phyloP scores from a whole-genome alignment of 2,329 filamentous ascomycete genomes.

The Colletotrichum lentis region DNA sequence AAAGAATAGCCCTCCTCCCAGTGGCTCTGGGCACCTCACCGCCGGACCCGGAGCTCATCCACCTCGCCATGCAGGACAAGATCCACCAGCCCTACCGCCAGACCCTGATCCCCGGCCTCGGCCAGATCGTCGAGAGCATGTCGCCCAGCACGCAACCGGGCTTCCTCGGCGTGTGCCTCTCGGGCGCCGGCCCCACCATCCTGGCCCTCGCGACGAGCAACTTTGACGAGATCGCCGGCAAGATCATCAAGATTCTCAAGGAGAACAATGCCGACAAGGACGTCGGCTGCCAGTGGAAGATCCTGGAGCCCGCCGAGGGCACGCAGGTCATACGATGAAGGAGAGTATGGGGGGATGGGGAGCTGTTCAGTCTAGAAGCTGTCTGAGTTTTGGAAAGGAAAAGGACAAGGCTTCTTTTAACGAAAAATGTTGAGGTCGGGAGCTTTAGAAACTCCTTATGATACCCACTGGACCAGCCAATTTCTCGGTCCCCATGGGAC shows the following conservation, averaged over 20 bases:
- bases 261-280: constrained; percentile 63
- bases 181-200: constrained; percentile 93
- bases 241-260: constrained; percentile 78
- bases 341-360: no score
- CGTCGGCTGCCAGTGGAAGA: constrained; percentile 84
- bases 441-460: constrained; percentile 6
- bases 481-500: neutral
- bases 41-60: constrained; percentile 91
- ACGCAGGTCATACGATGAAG: constrained; percentile 52
- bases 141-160: constrained; percentile 87
- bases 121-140: constrained; percentile 89
- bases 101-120: constrained; percentile 87
- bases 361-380: no score
- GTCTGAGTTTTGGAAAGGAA: neutral
- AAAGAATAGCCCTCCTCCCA: constrained; percentile 89
- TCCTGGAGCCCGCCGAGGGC: constrained; percentile 87
- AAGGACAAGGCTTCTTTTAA: neutral
- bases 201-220: constrained; percentile 89
- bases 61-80: constrained; percentile 98
- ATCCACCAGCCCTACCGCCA: constrained; percentile 97
- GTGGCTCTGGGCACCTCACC: constrained; percentile 89
- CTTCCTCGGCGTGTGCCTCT: constrained; percentile 91
- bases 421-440: neutral
- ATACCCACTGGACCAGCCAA: constrained; percentile 5
- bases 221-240: constrained; percentile 84